Evolutionary conservation across 768 basidiomycete genomes (phyloP).

Genomic region (Infundibulicybe gibba): DNA sequence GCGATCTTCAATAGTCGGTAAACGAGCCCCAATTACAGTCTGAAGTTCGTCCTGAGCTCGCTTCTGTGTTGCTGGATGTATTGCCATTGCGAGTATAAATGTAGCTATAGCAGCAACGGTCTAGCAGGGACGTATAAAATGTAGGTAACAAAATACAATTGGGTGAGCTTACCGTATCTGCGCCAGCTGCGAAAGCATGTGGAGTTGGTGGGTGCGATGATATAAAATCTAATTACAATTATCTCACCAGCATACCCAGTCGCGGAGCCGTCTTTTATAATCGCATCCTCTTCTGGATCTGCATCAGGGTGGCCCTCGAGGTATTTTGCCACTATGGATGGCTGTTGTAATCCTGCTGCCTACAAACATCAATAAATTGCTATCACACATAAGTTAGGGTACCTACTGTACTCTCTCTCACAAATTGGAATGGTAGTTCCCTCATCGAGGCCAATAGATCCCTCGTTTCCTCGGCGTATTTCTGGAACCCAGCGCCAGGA

Average conservation of each 20-base stretch:
- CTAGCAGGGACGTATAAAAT: background rate
- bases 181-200: slow-evolving; percentile 5
- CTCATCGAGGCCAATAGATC: slow-evolving; percentile 10
- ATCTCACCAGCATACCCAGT: too few relatives aligned
- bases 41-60: slow-evolving; percentile 12
- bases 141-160: slow-evolving; percentile 7
- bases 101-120: background rate
- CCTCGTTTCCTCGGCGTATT: slow-evolving; percentile 6
- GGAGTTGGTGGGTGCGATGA: background rate
- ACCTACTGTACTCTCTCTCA: too few relatives aligned
- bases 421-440: slow-evolving; percentile 17
- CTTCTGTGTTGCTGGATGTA: too few relatives aligned
- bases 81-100: too few relatives aligned
- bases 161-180: slow-evolving; percentile 16
- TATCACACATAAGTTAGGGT: background rate
- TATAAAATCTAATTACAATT: background rate
- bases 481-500: too few relatives aligned
- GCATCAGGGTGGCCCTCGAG: slow-evolving; percentile 2
- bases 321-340: slow-evolving; percentile 6
- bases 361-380: slow-evolving; percentile 1
- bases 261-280: too few relatives aligned
- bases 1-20: too few relatives aligned
- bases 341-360: slow-evolving; percentile 8
- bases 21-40: slow-evolving; percentile 6
- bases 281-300: too few relatives aligned